Percentiles rank a stretch among this genome's conserved stretches.
These are phyloP conservation scores for Wolfiporia cocos DNA, from an alignment of 1,284 basidiomycete species.

Conservation along the genomic window DNA sequence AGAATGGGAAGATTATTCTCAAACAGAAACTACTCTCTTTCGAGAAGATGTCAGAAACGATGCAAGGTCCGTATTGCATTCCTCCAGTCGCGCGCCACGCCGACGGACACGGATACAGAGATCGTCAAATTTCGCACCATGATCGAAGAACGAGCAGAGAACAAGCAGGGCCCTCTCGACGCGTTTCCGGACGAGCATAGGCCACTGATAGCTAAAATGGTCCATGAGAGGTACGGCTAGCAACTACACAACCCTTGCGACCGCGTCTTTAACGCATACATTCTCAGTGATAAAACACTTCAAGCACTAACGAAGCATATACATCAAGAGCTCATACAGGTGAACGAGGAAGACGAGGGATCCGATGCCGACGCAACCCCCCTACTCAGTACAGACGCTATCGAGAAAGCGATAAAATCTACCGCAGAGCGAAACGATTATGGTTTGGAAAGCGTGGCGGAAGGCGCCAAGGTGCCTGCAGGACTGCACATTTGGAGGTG, in stretches of 20 bases:
- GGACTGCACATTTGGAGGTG: conserved; percentile 79
- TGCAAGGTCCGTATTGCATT: conserved; percentile 76
- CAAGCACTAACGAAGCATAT: conserved; percentile 57
- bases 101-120: conserved; percentile 36
- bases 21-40: conserved; percentile 75
- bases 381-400: conserved; percentile 38
- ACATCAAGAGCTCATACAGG: conserved; percentile 54
- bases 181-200: conserved; percentile 61
- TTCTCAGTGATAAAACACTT: conserved; percentile 60
- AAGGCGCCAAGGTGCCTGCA: conserved; percentile 47
- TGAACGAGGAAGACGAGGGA: conserved; percentile 49
- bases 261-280: not conserved
- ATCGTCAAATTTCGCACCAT: conserved; percentile 70
- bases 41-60: conserved; percentile 74
- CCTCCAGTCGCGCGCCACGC: too few species aligned
- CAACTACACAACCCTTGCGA: not conserved
- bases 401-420: conserved; percentile 58
- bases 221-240: conserved; percentile 65
- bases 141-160: conserved; percentile 45
- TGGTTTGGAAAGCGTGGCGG: conserved; percentile 48
- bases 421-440: conserved; percentile 68
- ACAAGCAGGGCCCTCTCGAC: conserved; percentile 40
- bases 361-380: conserved; percentile 15
- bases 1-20: conserved; percentile 71
- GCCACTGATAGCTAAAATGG: conserved; percentile 73